phyloP scores from a whole-genome alignment of 164 flowering plant genomes.

The Saururus chinensis region DNA sequence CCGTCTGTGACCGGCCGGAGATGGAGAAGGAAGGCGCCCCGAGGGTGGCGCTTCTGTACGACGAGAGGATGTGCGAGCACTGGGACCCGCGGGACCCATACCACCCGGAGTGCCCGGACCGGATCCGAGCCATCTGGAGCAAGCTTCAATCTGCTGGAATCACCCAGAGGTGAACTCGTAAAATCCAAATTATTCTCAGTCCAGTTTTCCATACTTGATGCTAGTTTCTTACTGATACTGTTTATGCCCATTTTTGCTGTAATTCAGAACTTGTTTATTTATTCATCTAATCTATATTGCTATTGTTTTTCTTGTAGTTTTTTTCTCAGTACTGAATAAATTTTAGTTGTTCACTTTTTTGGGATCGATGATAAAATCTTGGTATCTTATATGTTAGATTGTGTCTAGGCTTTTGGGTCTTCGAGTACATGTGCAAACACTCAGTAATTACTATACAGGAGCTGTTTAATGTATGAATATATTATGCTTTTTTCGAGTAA shows the following conservation, averaged over 20 bases:
- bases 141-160: conserved; percentile 52
- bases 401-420: too few species aligned
- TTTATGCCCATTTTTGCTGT: too few species aligned
- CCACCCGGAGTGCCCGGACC: conserved; percentile 77
- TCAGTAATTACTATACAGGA: too few species aligned
- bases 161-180: conserved; percentile 35
- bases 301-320: too few species aligned
- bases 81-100: conserved; percentile 31
- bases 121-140: conserved; percentile 63
- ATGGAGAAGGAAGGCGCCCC: neutral
- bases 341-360: neutral
- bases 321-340: too few species aligned
- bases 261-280: too few species aligned
- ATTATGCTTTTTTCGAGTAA: too few species aligned
- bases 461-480: too few species aligned
- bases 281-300: too few species aligned
- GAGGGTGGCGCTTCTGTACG: conserved; percentile 67
- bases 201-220: neutral
- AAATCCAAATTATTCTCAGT: neutral
- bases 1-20: neutral
- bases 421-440: too few species aligned
- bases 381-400: neutral
- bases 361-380: neutral
- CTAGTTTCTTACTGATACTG: too few species aligned
- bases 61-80: conserved; percentile 85